A percentile compares a stretch with the other conserved stretches of the same genome.
Evolutionary conservation across 2,329 filamentous ascomycete species (phyloP).

Genomic region (Pseudopyricularia javanii): DNA sequence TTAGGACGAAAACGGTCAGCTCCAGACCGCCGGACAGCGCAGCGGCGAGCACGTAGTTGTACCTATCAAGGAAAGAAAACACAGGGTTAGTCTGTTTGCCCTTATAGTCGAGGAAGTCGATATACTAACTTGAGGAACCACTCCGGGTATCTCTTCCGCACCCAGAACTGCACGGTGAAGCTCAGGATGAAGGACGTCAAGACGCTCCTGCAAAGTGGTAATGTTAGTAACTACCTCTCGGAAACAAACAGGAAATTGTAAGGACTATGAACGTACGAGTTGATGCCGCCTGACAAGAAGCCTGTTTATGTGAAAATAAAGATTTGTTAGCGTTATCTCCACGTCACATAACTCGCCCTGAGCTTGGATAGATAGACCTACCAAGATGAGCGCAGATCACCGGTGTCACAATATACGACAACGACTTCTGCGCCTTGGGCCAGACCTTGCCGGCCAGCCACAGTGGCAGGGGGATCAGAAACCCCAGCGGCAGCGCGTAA

Average conservation of each 20-base stretch:
- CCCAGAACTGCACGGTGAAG: constrained; percentile 18
- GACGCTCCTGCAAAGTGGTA: constrained; percentile 9
- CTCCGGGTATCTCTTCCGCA: constrained; percentile 19
- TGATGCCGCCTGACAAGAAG: constrained; percentile 23
- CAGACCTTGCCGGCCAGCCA: constrained; percentile 17
- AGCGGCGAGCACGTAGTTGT: constrained; percentile 24
- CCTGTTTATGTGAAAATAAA: background rate
- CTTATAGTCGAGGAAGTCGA: too few relatives aligned
- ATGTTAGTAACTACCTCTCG: background rate
- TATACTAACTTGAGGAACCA: constrained; percentile 23
- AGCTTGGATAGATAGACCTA: too few relatives aligned
- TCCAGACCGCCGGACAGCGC: constrained; percentile 26
- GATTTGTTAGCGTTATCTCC: background rate
- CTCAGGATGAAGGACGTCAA: constrained; percentile 14
- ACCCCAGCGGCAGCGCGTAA: constrained; percentile 21
- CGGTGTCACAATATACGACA: constrained; percentile 17
- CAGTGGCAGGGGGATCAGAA: constrained; percentile 21
- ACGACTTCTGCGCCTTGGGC: constrained; percentile 7
- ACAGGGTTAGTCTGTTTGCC: background rate
- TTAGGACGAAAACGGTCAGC: constrained; percentile 25
- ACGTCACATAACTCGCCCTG: too few relatives aligned
- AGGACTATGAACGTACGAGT: constrained; percentile 7
- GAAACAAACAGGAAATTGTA: background rate
- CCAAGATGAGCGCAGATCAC: constrained; percentile 16
- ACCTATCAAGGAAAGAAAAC: background rate